Evolutionary conservation across 2,329 filamentous ascomycete genomes (phyloP), one percentile per base, ranked within the genome.

Genomic region (Trichoderma hamatum): DNA sequence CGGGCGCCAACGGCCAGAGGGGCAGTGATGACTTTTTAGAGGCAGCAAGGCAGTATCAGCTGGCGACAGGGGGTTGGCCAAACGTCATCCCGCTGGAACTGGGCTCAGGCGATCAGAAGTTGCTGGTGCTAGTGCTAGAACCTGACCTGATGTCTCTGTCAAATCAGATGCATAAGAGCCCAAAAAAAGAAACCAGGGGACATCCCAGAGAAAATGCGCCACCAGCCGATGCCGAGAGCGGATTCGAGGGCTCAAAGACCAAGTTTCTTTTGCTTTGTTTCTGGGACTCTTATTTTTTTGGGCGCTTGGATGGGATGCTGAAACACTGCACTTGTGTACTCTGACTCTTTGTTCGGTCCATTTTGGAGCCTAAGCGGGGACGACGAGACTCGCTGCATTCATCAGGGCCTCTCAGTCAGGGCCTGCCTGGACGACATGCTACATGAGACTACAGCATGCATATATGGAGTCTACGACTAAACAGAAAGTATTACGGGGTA

Each of bases 31-130:
- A 55, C 34, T 68, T 64, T 52, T 59, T 36, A 54, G 52, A 58
- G 69, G 56, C 69, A 68, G 58, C 69, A 70, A 70, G 69, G 68
- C 68, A 70, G 68, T 67, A 70, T 70, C 68, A 70, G 68, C 68
- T 70, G 68, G 68, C 32, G 60, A 49, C 62, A 67, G 68, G 68
- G 39, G 68, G 68, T 54, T 51, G 59, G 36, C 49, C 59, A 56
- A 58, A 67, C 68, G 68, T 69, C 68, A 69, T 66, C 62, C 68
- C 49, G 54, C 30, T 39, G 43, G 49, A 61, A 59, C 32, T n/a
- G 65, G 56, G 65, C 55, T 67, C 62, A 65, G 51, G 62, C 62
- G 62, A 65, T 65, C 62, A 55, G 39, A 55, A 43, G 39, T 43
- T 43, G 51, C 24, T 54, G 51, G 21, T 54, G 60, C 21, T 55